Evolutionary conservation across 2,329 filamentous ascomycete species (phyloP), one percentile per base, ranked within the genome.

Genomic region (Trichocomaceae sp.): DNA sequence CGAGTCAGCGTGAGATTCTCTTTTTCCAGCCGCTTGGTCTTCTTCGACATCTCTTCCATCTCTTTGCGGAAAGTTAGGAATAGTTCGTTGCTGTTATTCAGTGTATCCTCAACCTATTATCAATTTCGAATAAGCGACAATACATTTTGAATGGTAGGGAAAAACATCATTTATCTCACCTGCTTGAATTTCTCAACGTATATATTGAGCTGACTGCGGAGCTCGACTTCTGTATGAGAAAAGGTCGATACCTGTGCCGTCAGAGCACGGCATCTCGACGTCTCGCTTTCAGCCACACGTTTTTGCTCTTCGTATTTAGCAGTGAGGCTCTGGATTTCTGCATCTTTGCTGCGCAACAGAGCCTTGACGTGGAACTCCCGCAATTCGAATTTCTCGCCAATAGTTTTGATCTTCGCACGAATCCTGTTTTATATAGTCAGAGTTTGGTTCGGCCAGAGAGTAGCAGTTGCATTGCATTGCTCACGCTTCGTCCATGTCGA

Each of bases 161-260:
- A n/a, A n/a, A 31, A 46, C 22, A 13, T 12, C 10, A 71, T 29
- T 29, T 29, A 29, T 29, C 81, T 72, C 83, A 96, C 92, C 88
- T 99, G 93, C 78, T 97, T 97, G 76, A 97, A 97, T 76, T 97
- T 99, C 70, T 99, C 93, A 23, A 96, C 92, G 66, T 99, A 99
- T 64, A 96, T 92, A 70, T 96, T 97, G 64, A 99, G 83, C 73
- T 99, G 93, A 64, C 89, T 95, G 57, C 93, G 80, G 54, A 99
- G 80, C 72, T 97, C 92, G 15, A 88, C 87, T 74, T 99, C 93
- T 9, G 92, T 97, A 72, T 96, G 93, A 35, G 90, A 93, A 70
- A 97, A 96, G 1, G 90, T 95, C 62, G 91, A 89, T 22, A 97
- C 90, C 73, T 99, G 93, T 35, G 84, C 80, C 63, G 93, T 96